Evolutionary conservation across 768 basidiomycete genomes (phyloP).

Genomic region (Termitomyces sp.): DNA sequence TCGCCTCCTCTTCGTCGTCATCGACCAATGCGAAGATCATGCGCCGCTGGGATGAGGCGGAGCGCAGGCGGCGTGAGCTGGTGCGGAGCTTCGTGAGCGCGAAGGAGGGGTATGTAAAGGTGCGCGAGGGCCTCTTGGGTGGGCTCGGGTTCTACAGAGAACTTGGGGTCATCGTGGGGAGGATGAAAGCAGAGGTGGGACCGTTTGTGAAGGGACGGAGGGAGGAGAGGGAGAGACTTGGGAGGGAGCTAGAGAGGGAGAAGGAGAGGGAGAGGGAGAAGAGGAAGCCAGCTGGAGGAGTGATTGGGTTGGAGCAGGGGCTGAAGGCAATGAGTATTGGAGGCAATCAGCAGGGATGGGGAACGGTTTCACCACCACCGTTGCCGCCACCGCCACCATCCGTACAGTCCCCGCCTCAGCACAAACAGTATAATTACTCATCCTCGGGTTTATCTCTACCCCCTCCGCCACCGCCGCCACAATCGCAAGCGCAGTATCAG

Average conservation of each 20-base stretch:
- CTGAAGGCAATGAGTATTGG: slow-evolving; percentile 9
- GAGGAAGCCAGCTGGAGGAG: slow-evolving; percentile 36
- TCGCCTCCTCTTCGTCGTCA: slow-evolving; percentile 46
- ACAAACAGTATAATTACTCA: slow-evolving; percentile 12
- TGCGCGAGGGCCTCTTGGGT: slow-evolving; percentile 78
- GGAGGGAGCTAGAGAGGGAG: slow-evolving; percentile 66
- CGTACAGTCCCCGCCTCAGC: slow-evolving; percentile 2
- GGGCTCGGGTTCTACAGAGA: slow-evolving; percentile 88
- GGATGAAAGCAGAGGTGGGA: slow-evolving; percentile 52
- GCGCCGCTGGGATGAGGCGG: neutral
- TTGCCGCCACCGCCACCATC: slow-evolving; percentile 11
- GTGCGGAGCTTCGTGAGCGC: slow-evolving; percentile 68
- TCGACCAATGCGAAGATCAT: neutral
- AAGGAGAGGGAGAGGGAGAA: slow-evolving; percentile 47
- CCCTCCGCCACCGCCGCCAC: slow-evolving; percentile 18
- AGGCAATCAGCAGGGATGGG: slow-evolving; percentile 14
- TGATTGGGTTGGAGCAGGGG: slow-evolving; percentile 3
- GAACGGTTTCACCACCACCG: slow-evolving; percentile 14
- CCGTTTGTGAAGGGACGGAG: slow-evolving; percentile 59
- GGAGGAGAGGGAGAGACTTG: slow-evolving; percentile 64
- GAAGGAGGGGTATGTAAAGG: slow-evolving; percentile 81
- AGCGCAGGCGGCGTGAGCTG: neutral
- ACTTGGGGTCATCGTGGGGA: slow-evolving; percentile 55
- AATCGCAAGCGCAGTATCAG: slow-evolving; percentile 14
- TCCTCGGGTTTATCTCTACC: slow-evolving; percentile 9